Conservation (phyloP, 768 basidiomycete genomes). For the Lactifluus piperatus region DNA sequence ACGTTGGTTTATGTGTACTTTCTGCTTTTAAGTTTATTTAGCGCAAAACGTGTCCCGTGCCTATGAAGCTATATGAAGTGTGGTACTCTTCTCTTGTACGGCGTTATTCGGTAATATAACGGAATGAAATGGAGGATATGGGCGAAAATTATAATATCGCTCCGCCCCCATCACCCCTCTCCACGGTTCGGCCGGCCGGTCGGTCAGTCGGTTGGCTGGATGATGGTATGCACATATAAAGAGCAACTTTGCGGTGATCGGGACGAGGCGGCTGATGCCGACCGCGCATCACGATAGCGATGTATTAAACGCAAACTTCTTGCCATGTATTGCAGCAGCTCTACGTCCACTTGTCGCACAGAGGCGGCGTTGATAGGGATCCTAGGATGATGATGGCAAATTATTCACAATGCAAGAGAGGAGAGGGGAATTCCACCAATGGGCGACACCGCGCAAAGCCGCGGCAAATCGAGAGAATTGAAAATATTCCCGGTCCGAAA, state of each 20-base stretch:
- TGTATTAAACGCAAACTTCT: neutral
- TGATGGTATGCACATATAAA: neutral
- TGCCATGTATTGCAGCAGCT: neutral
- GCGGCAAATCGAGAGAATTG: neutral
- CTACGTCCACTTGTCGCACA: neutral
- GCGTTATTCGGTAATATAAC: neutral
- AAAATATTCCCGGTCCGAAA: neutral
- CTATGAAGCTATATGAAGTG: neutral
- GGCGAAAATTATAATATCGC: too few species aligned
- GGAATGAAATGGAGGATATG: constrained; percentile 8
- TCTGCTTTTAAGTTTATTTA: constrained; percentile 1
- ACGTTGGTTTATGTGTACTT: neutral
- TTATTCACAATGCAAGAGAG: neutral
- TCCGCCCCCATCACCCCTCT: neutral
- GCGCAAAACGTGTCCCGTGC: neutral
- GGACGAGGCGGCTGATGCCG: neutral
- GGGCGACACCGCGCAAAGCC: neutral
- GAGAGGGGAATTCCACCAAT: neutral
- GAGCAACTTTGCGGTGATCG: constrained; percentile 5
- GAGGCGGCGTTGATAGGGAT: neutral
- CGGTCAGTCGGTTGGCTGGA: neutral
- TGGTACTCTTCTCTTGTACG: constrained; percentile 4
- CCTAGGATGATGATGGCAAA: neutral
- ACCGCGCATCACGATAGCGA: neutral
- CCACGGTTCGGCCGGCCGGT: neutral